Conservation (phyloP, 495 filamentous ascomycete species). For the Hyaloscypha finlandica region DNA sequence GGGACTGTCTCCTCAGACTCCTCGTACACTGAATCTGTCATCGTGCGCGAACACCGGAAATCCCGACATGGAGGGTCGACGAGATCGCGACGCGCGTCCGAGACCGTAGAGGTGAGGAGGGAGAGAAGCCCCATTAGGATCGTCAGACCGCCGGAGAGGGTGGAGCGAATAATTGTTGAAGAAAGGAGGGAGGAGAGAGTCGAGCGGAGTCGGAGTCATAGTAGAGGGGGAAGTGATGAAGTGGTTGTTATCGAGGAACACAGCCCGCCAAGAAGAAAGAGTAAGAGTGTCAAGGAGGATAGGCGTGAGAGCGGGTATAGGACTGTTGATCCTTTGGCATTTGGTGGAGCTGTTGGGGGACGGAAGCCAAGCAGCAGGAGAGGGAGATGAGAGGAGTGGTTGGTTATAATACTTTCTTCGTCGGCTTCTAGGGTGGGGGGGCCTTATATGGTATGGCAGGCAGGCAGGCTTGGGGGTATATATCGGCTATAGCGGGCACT, state of each 20-base stretch:
- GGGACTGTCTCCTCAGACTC: slow-evolving; percentile 42
- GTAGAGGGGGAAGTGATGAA: slow-evolving; percentile 25
- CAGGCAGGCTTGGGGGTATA: background rate
- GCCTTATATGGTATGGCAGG: background rate
- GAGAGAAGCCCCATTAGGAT: slow-evolving; percentile 26
- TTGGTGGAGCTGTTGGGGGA: slow-evolving; percentile 30
- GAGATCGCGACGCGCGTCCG: slow-evolving; percentile 18
- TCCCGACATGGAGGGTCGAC: slow-evolving; percentile 22
- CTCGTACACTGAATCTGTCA: slow-evolving; percentile 22
- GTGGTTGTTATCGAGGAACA: slow-evolving; percentile 37
- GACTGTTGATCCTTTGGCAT: slow-evolving; percentile 32
- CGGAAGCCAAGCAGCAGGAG: slow-evolving; percentile 54
- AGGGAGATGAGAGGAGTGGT: slow-evolving; percentile 40
- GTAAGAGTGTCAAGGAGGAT: slow-evolving; percentile 19
- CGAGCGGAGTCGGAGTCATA: slow-evolving; percentile 11
- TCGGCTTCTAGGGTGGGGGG: slow-evolving; percentile 1
- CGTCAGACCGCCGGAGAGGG: slow-evolving; percentile 19
- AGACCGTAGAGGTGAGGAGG: slow-evolving; percentile 33
- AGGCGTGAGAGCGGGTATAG: slow-evolving; percentile 31
- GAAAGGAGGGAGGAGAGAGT: slow-evolving; percentile 18
- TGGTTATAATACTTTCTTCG: background rate
- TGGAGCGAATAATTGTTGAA: slow-evolving; percentile 33
- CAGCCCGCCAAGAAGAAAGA: slow-evolving; percentile 33
- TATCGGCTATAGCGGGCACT: background rate
- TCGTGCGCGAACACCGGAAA: slow-evolving; percentile 29